These are phyloP conservation scores for Boletellus emodensis DNA, from an alignment of 768 basidiomycete species.

Conservation along the genomic window DNA sequence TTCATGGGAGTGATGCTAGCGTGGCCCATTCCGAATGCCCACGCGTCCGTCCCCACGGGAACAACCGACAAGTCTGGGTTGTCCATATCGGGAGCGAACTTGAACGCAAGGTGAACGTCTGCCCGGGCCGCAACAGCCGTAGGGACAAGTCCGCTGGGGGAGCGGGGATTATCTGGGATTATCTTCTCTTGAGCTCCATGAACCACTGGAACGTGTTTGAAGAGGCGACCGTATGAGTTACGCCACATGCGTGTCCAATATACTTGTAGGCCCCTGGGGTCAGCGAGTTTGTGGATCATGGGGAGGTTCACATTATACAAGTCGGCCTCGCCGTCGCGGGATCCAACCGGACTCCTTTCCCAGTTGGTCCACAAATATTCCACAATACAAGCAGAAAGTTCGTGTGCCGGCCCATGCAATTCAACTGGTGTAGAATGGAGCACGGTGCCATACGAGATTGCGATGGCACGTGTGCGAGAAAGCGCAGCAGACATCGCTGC, in stretches of 20 bases:
- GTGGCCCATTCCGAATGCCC: constrained; percentile 68
- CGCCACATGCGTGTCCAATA: constrained; percentile 85
- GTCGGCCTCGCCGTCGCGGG: constrained; percentile 65
- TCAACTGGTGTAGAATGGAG: constrained; percentile 58
- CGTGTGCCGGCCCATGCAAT: constrained; percentile 69
- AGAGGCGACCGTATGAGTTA: constrained; percentile 78
- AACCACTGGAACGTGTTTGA: constrained; percentile 44
- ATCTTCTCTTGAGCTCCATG: constrained; percentile 21
- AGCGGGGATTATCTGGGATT: constrained; percentile 36
- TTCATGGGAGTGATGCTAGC: constrained; percentile 77
- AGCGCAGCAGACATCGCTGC: constrained; percentile 81
- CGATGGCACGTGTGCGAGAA: constrained; percentile 70
- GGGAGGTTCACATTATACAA: constrained; percentile 89
- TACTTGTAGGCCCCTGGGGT: constrained; percentile 58
- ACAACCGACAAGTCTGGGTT: constrained; percentile 52
- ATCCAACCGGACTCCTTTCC: constrained; percentile 63
- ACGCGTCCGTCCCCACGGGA: constrained; percentile 79
- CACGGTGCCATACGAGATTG: constrained; percentile 84
- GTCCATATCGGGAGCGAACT: constrained; percentile 69
- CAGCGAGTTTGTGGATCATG: constrained; percentile 61
- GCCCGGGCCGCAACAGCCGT: constrained; percentile 11
- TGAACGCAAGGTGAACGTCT: constrained; percentile 54
- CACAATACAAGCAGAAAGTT: constrained; percentile 63
- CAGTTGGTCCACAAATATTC: constrained; percentile 77
- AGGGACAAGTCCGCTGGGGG: constrained; percentile 17